Conservation (phyloP, 1,284 basidiomycete species). For the Golubevia pallescens region DNA sequence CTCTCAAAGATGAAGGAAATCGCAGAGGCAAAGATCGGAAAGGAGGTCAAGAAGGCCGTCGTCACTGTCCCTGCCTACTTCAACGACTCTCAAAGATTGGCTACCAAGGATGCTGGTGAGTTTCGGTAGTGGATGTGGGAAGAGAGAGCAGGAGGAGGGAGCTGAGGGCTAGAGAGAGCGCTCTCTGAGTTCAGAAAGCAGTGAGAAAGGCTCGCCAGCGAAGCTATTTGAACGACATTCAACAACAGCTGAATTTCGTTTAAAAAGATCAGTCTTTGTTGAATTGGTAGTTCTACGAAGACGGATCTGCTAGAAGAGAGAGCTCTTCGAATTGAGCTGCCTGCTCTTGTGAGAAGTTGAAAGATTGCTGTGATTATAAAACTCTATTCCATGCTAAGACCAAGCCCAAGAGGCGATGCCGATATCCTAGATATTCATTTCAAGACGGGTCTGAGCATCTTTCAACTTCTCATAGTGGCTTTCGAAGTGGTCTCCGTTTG, state of each 20-base stretch:
- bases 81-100: conserved; percentile 74
- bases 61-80: conserved; percentile 76
- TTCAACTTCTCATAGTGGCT: conserved; percentile 1
- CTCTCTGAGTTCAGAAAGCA: neutral
- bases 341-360: too few species aligned
- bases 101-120: conserved; percentile 69
- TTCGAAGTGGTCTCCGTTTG: neutral
- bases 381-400: too few species aligned
- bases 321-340: too few species aligned
- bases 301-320: too few species aligned
- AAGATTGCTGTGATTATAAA: too few species aligned
- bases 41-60: conserved; percentile 73
- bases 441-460: neutral
- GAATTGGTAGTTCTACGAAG: too few species aligned
- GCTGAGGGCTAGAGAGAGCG: neutral
- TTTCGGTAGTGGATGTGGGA: conserved; percentile 10
- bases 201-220: neutral
- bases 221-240: too few species aligned
- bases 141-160: neutral
- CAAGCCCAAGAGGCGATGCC: too few species aligned
- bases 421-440: too few species aligned
- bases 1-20: conserved; percentile 96
- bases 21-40: conserved; percentile 73
- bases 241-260: too few species aligned
- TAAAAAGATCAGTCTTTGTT: too few species aligned